Evolutionary conservation across 1,139 yeast genomes (phyloP).

Genomic region (Casaregolazyma lundiana): DNA sequence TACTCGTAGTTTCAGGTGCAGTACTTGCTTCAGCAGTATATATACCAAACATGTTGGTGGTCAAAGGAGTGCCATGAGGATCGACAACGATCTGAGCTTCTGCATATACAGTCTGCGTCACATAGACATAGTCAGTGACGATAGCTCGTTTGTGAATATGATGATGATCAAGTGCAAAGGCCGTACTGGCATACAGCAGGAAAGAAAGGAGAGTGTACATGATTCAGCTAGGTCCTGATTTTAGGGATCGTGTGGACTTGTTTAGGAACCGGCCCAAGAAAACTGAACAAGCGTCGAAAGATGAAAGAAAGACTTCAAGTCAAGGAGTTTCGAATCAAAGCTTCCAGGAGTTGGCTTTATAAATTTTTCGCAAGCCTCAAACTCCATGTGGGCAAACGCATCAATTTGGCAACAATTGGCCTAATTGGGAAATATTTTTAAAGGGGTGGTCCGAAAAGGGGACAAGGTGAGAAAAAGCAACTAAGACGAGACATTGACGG

Average conservation of each 20-base stretch:
- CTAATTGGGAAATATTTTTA: background rate
- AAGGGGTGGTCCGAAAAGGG: background rate
- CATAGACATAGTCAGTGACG: slow-evolving; percentile 33
- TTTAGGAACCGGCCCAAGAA: background rate
- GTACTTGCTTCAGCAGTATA: slow-evolving; percentile 13
- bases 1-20: slow-evolving; percentile 7
- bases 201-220: slow-evolving; percentile 17
- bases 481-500: too few species aligned
- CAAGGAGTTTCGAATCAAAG: too few species aligned
- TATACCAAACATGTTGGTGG: slow-evolving; percentile 29
- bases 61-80: slow-evolving; percentile 30
- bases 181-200: slow-evolving; percentile 9
- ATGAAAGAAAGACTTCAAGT: too few species aligned
- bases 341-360: background rate
- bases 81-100: slow-evolving; percentile 34
- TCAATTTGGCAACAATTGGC: background rate
- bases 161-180: slow-evolving; percentile 12
- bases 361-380: background rate
- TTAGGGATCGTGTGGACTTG: background rate
- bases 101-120: slow-evolving; percentile 32
- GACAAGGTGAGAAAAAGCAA: background rate
- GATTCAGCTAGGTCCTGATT: too few species aligned
- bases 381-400: background rate
- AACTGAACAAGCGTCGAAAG: too few species aligned
- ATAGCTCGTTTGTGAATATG: slow-evolving; percentile 26